Evolutionary conservation across 805 yeast species (phyloP).

Genomic region (Kodamaea hsintzibuensis): DNA sequence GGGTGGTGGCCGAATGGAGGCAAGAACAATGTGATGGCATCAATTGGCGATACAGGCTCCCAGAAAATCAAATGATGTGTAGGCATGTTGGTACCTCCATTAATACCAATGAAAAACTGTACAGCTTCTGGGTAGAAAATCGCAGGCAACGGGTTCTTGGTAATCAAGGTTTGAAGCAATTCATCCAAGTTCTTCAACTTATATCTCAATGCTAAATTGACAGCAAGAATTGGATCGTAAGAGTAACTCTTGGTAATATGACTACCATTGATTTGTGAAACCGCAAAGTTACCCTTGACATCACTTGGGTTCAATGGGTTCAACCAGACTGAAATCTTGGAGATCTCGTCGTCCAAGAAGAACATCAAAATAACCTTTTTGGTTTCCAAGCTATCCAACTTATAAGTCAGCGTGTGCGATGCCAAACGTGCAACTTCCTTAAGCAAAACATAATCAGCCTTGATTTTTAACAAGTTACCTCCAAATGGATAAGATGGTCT

Average conservation of each 20-base stretch:
- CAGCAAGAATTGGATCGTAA: conserved; percentile 71
- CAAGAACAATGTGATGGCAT: conserved; percentile 78
- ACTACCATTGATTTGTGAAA: conserved; percentile 32
- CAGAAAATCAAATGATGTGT: conserved; percentile 57
- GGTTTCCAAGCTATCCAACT: conserved; percentile 33
- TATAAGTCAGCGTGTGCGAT: conserved; percentile 22
- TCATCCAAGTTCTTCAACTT: conserved; percentile 42
- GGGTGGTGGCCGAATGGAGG: conserved; percentile 72
- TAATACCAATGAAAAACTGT: conserved; percentile 48
- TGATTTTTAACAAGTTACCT: conserved; percentile 68
- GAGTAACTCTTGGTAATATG: conserved; percentile 59
- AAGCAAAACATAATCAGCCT: conserved; percentile 65
- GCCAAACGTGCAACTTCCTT: conserved; percentile 47
- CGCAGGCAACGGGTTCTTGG: conserved; percentile 59
- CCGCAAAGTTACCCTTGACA: conserved; percentile 33
- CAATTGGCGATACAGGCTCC: conserved; percentile 78
- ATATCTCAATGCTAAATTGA: conserved; percentile 64
- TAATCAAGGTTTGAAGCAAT: conserved; percentile 46
- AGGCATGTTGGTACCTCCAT: conserved; percentile 39
- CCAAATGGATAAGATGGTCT: conserved; percentile 79
- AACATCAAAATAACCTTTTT: conserved; percentile 58
- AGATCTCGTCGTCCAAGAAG: conserved; percentile 76
- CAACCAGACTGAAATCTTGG: conserved; percentile 75
- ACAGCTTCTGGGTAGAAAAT: conserved; percentile 59
- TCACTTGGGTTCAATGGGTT: conserved; percentile 54